Evolutionary conservation across 2,329 filamentous ascomycete species (phyloP), one percentile per base, ranked within the genome.

Genomic region (Aspergillus puulaauensis): DNA sequence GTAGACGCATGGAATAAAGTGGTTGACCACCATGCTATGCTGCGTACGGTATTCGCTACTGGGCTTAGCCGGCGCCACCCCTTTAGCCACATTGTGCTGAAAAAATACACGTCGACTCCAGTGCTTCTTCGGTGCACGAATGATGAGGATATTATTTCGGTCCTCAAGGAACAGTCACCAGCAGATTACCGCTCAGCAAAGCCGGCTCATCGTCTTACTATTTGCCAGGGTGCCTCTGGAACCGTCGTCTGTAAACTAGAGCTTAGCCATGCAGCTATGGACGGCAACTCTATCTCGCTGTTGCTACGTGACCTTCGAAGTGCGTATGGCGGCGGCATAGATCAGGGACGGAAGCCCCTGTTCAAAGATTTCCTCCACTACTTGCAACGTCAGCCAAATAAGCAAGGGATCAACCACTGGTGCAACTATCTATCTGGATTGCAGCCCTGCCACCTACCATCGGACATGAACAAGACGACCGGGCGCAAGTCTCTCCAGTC

Each of bases 181-280:
- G 63, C 69, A 46, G 50, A 65, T 5, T 72, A 73, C 48, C 63
- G 63, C 23, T 53, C 66, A 9, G 47, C 56, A 4, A 59, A 70
- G 7, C 75, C 80, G 2, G 74, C 79, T 21, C 77, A 83, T 63
- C 74, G 75, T 3, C 72, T 82, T 48, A 78, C 73, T 1, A 71
- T 82, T 31, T 80, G 77, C 54, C 73, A 76, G 61, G 78, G 76
- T 6, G 66, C 65, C 2, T 60, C 63, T 2, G 68, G 68, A 15
- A 69, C 68, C 46, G 58, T 80, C 0, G 78, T 77, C 62, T 76
- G 77, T 41, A 78, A 77, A 40, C 68, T 83, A 11, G 81, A 83
- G 53, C 70, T 83, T 21, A 83, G 77, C 61, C 81, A 83, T 61
- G 78, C 76, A 11, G 77, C 81, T 24, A 80, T 78, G 69, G 82